Conservation (phyloP, 768 basidiomycete genomes). For the Podaxis sp. region DNA sequence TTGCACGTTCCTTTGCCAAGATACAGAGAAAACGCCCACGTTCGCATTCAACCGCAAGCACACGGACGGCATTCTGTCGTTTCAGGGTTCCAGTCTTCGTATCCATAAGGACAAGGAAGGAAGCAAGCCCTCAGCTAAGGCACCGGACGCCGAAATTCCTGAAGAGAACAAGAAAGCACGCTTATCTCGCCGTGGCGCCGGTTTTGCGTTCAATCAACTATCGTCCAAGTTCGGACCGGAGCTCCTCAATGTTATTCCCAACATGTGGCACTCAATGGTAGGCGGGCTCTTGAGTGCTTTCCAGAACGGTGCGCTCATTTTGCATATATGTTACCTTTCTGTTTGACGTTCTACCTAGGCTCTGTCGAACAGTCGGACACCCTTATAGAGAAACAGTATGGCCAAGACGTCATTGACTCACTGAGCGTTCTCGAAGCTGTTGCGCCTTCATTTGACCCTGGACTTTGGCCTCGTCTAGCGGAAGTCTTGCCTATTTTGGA, state of each 20-base stretch:
- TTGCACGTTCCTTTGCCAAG: conserved; percentile 94
- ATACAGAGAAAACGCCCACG: conserved; percentile 85
- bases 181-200: conserved; percentile 83
- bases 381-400: conserved; percentile 68
- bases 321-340: background rate
- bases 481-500: conserved; percentile 77
- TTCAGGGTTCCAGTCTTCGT: conserved; percentile 43
- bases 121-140: conserved; percentile 34
- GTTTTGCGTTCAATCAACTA: conserved; percentile 77
- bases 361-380: conserved; percentile 58
- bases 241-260: conserved; percentile 81
- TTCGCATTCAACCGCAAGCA: conserved; percentile 68
- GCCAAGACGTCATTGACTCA: conserved; percentile 91
- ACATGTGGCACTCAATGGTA: conserved; percentile 93
- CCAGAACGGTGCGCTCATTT: conserved; percentile 50
- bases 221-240: conserved; percentile 72
- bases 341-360: conserved; percentile 33
- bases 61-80: conserved; percentile 76
- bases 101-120: conserved; percentile 32
- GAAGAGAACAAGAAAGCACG: conserved; percentile 64
- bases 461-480: conserved; percentile 66
- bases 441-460: conserved; percentile 69
- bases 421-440: conserved; percentile 87
- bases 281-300: conserved; percentile 73
- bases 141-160: conserved; percentile 36